phyloP scores from a whole-genome alignment of 2,329 filamentous ascomycete species.

The Fusarium solani-melongenae region DNA sequence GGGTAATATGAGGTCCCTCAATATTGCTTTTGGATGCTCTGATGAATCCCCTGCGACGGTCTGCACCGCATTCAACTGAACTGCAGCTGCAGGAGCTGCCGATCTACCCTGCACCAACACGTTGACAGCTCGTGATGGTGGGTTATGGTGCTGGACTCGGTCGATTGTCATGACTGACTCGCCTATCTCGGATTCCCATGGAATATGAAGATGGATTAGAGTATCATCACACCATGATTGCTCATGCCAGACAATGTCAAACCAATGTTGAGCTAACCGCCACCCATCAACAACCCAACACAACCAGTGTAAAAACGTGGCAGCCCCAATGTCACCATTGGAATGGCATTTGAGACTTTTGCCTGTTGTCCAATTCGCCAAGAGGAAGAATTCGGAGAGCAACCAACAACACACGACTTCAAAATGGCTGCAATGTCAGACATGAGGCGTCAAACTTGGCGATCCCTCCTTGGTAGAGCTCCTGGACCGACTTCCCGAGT shows the following conservation, averaged over 20 bases:
- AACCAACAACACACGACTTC: background rate
- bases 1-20: background rate
- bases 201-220: background rate
- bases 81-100: constrained; percentile 6
- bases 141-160: constrained; percentile 2
- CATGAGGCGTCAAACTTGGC: constrained; percentile 4
- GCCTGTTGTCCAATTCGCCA: background rate
- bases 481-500: constrained; percentile 8
- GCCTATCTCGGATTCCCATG: background rate
- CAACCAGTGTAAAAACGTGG: constrained; percentile 1
- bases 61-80: constrained; percentile 2
- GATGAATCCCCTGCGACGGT: background rate
- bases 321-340: constrained; percentile 2
- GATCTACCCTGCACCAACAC: constrained; percentile 29
- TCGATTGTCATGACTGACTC: background rate
- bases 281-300: background rate
- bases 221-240: background rate
- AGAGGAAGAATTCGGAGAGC: background rate
- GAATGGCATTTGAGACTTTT: constrained; percentile 23
- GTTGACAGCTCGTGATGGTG: constrained; percentile 4
- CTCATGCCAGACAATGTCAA: background rate
- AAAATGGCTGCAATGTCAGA: background rate
- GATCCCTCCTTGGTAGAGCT: constrained; percentile 1
- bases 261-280: background rate
- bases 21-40: background rate